Evolutionary conservation across 83 land plant species (phyloP).

Genomic region (Diphasiastrum complanatum): DNA sequence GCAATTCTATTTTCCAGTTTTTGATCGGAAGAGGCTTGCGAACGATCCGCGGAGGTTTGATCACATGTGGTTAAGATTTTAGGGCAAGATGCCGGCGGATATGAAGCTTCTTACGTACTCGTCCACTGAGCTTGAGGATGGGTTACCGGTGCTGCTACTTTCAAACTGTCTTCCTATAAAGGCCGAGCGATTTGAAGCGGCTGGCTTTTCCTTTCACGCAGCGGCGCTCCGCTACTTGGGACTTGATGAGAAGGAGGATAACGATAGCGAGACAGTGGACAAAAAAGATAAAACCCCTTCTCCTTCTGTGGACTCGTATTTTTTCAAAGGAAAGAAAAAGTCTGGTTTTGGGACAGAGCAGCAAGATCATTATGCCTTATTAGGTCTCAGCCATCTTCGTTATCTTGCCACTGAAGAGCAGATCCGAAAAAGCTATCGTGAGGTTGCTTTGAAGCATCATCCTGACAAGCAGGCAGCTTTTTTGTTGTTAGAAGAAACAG

Average conservation of each 20-base stretch:
- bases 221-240: slow-evolving; percentile 52
- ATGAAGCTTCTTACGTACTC: slow-evolving; percentile 45
- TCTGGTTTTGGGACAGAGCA: slow-evolving; percentile 48
- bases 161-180: slow-evolving; percentile 74
- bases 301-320: slow-evolving; percentile 56
- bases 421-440: slow-evolving; percentile 76
- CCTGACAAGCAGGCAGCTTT: slow-evolving; percentile 91
- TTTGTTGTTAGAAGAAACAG: slow-evolving; percentile 73
- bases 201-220: slow-evolving; percentile 73
- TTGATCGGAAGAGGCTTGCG: too few relatives aligned
- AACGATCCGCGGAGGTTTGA: too few relatives aligned
- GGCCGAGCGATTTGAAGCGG: slow-evolving; percentile 62
- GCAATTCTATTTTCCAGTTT: too few relatives aligned
- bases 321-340: slow-evolving; percentile 75
- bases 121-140: slow-evolving; percentile 43
- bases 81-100: too few relatives aligned
- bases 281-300: slow-evolving; percentile 38
- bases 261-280: slow-evolving; percentile 24
- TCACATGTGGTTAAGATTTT: too few relatives aligned
- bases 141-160: slow-evolving; percentile 50
- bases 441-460: slow-evolving; percentile 77
- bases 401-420: slow-evolving; percentile 92
- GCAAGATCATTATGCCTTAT: slow-evolving; percentile 87
- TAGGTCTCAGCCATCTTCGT: slow-evolving; percentile 74
- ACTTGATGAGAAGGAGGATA: slow-evolving; percentile 33